phyloP scores from a whole-genome alignment of 2,329 filamentous ascomycete genomes.

The Phialemonium atrogriseum region DNA sequence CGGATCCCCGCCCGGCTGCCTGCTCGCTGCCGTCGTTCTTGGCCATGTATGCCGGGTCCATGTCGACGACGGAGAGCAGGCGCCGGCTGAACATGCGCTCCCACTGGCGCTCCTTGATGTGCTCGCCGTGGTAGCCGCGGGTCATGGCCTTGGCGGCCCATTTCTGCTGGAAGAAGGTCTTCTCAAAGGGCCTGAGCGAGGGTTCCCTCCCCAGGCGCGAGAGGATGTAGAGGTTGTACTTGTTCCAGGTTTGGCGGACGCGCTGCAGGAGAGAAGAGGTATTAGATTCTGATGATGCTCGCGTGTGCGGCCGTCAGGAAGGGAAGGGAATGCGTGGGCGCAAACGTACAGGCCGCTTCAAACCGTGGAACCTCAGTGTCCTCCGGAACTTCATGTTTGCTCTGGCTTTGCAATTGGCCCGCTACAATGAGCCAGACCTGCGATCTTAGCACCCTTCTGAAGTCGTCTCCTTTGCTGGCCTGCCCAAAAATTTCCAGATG shows the following conservation, averaged over 20 bases:
- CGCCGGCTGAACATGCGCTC: constrained; percentile 82
- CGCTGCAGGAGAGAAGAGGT: constrained; percentile 47
- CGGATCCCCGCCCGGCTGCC: constrained; percentile 76
- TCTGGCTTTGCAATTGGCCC: constrained; percentile 6
- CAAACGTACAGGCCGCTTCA: constrained; percentile 54
- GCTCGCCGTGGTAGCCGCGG: constrained; percentile 88
- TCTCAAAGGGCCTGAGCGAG: constrained; percentile 24
- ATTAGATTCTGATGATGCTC: too few relatives aligned
- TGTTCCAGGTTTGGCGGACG: constrained; percentile 94
- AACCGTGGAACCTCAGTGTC: constrained; percentile 56
- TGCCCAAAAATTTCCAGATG: constrained; percentile 4
- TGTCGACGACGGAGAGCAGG: constrained; percentile 74
- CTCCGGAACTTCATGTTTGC: constrained; percentile 42
- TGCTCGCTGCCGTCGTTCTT: constrained; percentile 72
- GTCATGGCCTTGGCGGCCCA: constrained; percentile 81
- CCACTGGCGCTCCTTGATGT: constrained; percentile 90
- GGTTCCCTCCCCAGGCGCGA: constrained; percentile 40
- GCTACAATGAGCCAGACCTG: constrained; percentile 1
- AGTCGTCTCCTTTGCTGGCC: neutral
- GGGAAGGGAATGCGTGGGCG: neutral
- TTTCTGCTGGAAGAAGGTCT: constrained; percentile 97
- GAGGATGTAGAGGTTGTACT: constrained; percentile 93
- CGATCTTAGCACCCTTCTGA: neutral
- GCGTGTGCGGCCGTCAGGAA: too few relatives aligned
- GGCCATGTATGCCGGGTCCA: constrained; percentile 76